A percentile compares a stretch with the other conserved stretches of the same genome.
These are phyloP conservation scores for Blastobotrys apis DNA, from an alignment of 1,139 yeast species.

Conservation along the genomic window DNA sequence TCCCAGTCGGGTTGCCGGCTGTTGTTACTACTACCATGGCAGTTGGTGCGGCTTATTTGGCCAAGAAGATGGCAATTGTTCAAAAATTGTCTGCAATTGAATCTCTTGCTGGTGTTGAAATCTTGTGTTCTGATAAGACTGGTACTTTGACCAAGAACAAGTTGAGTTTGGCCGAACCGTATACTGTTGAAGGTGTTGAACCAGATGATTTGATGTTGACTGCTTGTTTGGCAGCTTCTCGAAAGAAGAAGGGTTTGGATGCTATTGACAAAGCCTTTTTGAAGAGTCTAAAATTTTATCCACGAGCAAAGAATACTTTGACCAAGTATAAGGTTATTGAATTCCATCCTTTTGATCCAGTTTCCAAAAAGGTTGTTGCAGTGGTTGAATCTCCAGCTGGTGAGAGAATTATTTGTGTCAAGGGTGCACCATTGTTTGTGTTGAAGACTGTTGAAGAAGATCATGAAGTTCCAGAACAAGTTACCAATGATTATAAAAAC, in stretches of 20 bases:
- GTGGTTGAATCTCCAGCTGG: slow-evolving; percentile 66
- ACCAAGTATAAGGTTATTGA: slow-evolving; percentile 63
- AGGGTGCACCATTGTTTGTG: slow-evolving; percentile 71
- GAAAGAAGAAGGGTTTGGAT: slow-evolving; percentile 98
- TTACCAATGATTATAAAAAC: slow-evolving; percentile 61
- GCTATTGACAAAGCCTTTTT: slow-evolving; percentile 97
- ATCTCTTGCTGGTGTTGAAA: slow-evolving; percentile 90
- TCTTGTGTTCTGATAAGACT: slow-evolving; percentile 90
- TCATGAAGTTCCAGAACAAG: slow-evolving; percentile 61
- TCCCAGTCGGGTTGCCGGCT: slow-evolving; percentile 94
- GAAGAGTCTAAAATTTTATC: slow-evolving; percentile 66
- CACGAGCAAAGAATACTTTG: slow-evolving; percentile 54
- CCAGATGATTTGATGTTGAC: slow-evolving; percentile 96
- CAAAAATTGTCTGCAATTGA: slow-evolving; percentile 89
- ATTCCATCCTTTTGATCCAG: slow-evolving; percentile 71
- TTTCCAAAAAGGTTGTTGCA: slow-evolving; percentile 66
- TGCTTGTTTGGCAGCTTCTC: slow-evolving; percentile 96
- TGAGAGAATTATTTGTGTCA: slow-evolving; percentile 62
- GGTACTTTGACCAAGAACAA: slow-evolving; percentile 99
- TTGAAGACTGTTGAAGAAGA: slow-evolving; percentile 66
- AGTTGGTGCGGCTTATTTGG: slow-evolving; percentile 94
- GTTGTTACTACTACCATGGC: slow-evolving; percentile 95
- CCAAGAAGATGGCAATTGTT: slow-evolving; percentile 88
- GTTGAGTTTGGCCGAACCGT: slow-evolving; percentile 93
- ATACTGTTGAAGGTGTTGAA: slow-evolving; percentile 98